Base-by-base conservation (phyloP, 192 early-diverging fungal genomes). In the Backusella macrospora region DNA sequence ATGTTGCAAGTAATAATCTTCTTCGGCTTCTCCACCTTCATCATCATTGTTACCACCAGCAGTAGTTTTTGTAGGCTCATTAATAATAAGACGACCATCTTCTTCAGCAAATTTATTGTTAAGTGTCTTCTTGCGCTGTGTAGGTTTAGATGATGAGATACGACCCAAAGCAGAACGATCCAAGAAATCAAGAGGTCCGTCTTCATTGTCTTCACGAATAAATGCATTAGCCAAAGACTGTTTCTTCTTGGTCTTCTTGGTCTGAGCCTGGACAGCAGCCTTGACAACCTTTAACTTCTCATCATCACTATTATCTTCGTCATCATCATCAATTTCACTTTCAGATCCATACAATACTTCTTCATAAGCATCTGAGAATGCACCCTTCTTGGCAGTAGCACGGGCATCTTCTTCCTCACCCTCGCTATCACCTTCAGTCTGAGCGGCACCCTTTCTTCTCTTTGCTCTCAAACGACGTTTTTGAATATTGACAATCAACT, bases 281-380 rank as follows among this genome's bases (percentile, higher is more conserved):
- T 68, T 68, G n/a, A 52, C 73, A 39, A n/a, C 65, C 46, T 83
- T 89, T 40, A 81, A 46, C 15, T 81, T 81, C 15, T 89, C 90
- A 43, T 91, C 92, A 23, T 93, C 95, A 48, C 87, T 89, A 47
- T 47, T 26, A 44, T 47, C 67, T 69, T 89, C 90, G 47, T 90
- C 64, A 43, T 65, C 64, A 70, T 89, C 90, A 46, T 90, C 91
- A 46, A 96, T 80, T 73, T 99, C 97, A 83, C 94, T 96, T 75
- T 98, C 97, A 77, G 89, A 92, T 37, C 95, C 96, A 71, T 96
- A 95, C 39, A 99, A 73, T 8, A 94, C 93, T 73, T 98, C 94
- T 76, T 98, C 96, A 75, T 90, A 94, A 7, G 91, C 88, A 62
- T 85, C 89, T 71, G 92, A 95, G 81, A 80, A 84, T 79, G 90